phyloP scores from a whole-genome alignment of 164 flowering plant genomes.

The Magnolia officinalis region DNA sequence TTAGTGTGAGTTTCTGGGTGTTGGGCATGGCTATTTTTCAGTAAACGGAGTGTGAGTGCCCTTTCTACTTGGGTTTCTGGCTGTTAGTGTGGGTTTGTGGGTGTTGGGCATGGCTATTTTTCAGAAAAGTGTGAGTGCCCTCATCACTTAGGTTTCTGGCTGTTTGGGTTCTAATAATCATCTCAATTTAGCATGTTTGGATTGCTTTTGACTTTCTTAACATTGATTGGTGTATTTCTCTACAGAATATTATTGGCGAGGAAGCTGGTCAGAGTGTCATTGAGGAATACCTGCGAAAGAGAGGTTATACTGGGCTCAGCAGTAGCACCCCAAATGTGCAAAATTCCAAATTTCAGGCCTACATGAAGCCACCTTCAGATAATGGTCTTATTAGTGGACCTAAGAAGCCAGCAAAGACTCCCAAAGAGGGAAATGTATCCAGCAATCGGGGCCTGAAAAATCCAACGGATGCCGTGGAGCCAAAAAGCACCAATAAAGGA shows the following conservation, averaged over 20 bases:
- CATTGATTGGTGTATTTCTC: background rate
- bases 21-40: background rate
- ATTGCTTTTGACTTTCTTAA: background rate
- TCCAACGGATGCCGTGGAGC: constrained; percentile 22
- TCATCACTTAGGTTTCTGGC: background rate
- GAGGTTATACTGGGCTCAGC: constrained; percentile 48
- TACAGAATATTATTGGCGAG: constrained; percentile 83
- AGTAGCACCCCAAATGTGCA: constrained; percentile 26
- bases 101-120: background rate
- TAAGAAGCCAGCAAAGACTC: constrained; percentile 43
- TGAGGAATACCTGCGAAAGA: constrained; percentile 68
- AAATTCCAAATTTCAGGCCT: constrained; percentile 55
- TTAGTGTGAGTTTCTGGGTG: no score
- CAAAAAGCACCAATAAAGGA: constrained; percentile 29
- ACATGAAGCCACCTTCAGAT: constrained; percentile 68
- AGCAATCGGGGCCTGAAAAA: constrained; percentile 26
- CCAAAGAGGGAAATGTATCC: constrained; percentile 39
- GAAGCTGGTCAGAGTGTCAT: constrained; percentile 72
- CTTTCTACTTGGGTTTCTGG: background rate
- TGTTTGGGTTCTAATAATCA: background rate
- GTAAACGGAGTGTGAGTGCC: background rate
- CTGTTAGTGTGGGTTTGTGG: no score
- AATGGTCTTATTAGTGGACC: constrained; percentile 34
- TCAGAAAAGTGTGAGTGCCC: background rate
- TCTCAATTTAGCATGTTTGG: background rate